These are phyloP conservation scores for Linum tenue DNA, from an alignment of 345 rosid species.

Conservation along the genomic window DNA sequence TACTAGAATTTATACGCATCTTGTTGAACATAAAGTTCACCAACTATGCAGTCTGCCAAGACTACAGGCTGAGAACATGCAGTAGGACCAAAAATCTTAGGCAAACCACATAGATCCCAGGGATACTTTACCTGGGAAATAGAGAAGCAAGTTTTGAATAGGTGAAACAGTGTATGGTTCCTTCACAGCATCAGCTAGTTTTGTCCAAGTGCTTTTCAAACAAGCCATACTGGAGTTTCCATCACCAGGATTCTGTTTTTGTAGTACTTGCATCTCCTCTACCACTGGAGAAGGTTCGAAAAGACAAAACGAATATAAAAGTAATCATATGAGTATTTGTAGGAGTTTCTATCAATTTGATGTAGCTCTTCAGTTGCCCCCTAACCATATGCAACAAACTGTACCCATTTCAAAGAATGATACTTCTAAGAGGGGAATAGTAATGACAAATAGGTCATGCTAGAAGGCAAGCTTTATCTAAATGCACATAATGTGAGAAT, in stretches of 20 bases:
- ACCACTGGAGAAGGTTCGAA: constrained; percentile 39
- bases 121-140: constrained; percentile 53
- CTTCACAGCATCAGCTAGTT: constrained; percentile 38
- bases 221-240: constrained; percentile 25
- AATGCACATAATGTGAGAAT: neutral
- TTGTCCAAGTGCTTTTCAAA: constrained; percentile 47
- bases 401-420: neutral
- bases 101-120: constrained; percentile 3
- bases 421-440: constrained; percentile 1
- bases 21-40: neutral
- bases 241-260: constrained; percentile 9
- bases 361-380: neutral
- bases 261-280: constrained; percentile 33
- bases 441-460: neutral
- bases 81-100: neutral
- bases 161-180: constrained; percentile 40
- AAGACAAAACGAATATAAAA: neutral
- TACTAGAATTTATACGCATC: neutral
- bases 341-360: neutral
- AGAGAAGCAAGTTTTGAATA: constrained; percentile 49
- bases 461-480: neutral
- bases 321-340: neutral
- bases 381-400: neutral
- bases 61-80: no score
- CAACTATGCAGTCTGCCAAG: neutral